Percentiles rank a stretch among this genome's conserved stretches.
Evolutionary conservation across 192 early-diverging fungal species (phyloP).

Genomic region (Funneliformis mosseae): DNA sequence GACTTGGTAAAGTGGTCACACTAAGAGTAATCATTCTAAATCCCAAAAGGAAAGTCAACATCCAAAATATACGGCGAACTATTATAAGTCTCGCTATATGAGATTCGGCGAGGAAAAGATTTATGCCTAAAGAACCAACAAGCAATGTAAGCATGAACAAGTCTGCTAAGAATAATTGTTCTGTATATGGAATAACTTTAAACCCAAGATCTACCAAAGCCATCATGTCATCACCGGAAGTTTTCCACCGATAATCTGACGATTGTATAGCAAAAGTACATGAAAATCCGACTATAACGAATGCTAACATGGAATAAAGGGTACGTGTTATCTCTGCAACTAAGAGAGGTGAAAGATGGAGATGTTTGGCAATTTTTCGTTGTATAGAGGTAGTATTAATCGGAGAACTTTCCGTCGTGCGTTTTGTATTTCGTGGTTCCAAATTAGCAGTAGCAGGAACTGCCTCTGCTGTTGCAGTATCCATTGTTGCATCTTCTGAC

Average conservation of each 20-base stretch:
- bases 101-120: slow-evolving; percentile 37
- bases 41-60: slow-evolving; percentile 36
- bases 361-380: neutral
- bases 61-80: slow-evolving; percentile 42
- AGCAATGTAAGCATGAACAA: slow-evolving; percentile 43
- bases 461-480: neutral
- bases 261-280: slow-evolving; percentile 47
- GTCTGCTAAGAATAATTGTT: slow-evolving; percentile 39
- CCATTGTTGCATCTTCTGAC: neutral
- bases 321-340: slow-evolving; percentile 37
- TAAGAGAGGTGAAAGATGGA: slow-evolving; percentile 7
- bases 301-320: slow-evolving; percentile 25
- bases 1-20: slow-evolving; percentile 46
- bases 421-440: neutral
- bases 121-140: slow-evolving; percentile 40
- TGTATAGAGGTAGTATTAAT: neutral
- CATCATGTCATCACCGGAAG: slow-evolving; percentile 32
- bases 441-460: neutral
- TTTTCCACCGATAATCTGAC: slow-evolving; percentile 45
- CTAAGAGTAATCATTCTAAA: slow-evolving; percentile 41
- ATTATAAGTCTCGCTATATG: slow-evolving; percentile 40
- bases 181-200: slow-evolving; percentile 38
- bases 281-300: slow-evolving; percentile 38
- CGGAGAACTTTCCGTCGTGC: neutral
- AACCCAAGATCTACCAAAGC: slow-evolving; percentile 43